Percentiles rank a stretch among this genome's conserved stretches.
phyloP scores from a whole-genome alignment of 305 asterid species.

The Fraxinus paxiana region DNA sequence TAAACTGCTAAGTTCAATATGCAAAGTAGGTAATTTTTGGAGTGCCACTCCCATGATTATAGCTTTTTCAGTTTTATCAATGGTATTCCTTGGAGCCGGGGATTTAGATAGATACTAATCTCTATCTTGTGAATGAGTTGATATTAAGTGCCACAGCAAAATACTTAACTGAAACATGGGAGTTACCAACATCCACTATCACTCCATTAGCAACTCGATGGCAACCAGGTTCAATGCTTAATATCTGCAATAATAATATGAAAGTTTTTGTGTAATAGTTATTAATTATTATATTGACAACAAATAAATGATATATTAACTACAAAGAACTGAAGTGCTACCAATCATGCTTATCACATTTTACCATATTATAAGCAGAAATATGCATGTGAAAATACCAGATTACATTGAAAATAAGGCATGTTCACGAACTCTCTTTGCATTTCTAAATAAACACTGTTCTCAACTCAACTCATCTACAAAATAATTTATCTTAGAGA shows the following conservation, averaged over 20 bases:
- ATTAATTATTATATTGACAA: conserved; percentile 12
- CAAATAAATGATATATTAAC: conserved; percentile 3
- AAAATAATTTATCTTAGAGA: conserved; percentile 7
- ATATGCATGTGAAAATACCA: conserved; percentile 1
- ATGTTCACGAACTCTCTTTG: neutral
- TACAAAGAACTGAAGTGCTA: conserved; percentile 17
- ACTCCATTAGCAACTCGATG: conserved; percentile 73
- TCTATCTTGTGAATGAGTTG: conserved; percentile 16
- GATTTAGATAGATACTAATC: conserved; percentile 22
- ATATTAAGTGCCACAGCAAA: conserved; percentile 24
- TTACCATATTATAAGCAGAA: conserved; percentile 11
- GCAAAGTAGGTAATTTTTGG: neutral
- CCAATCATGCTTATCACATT: conserved; percentile 20
- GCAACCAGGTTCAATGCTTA: conserved; percentile 75
- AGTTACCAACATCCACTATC: conserved; percentile 59
- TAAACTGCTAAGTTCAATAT: neutral
- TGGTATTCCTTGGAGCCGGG: neutral
- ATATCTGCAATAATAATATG: conserved; percentile 49
- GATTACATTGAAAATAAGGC: neutral
- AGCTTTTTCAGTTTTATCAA: neutral
- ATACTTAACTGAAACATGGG: conserved; percentile 68
- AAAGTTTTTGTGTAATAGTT: conserved; percentile 1
- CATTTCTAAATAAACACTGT: neutral
- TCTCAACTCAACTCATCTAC: conserved; percentile 1
- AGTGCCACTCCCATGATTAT: neutral